Conservation (phyloP, 768 basidiomycete genomes). For the Hebeloma cylindrosporum region DNA sequence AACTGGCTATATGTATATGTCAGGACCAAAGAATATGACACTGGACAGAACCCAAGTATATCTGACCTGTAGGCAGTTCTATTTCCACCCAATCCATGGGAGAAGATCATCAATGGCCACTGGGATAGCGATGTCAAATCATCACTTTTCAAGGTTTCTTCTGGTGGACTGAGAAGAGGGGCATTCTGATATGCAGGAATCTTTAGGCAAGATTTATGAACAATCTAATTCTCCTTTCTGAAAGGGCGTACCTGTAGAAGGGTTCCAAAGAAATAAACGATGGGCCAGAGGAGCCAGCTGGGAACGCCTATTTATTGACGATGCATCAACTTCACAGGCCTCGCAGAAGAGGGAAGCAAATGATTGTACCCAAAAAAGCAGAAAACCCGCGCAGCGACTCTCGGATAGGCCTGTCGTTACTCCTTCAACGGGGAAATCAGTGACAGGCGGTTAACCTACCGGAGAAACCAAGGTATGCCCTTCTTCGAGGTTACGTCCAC, state of each 20-base stretch:
- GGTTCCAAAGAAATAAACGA: conserved; percentile 51
- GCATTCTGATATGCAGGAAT: conserved; percentile 59
- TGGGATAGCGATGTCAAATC: conserved; percentile 25
- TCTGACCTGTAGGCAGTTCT: conserved; percentile 74
- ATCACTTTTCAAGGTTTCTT: conserved; percentile 7
- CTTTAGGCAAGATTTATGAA: conserved; percentile 28
- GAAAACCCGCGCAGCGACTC: conserved; percentile 49
- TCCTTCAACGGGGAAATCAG: too few relatives aligned
- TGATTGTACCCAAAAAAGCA: conserved; percentile 44
- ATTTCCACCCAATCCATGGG: conserved; percentile 79
- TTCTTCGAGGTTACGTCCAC: conserved; percentile 29
- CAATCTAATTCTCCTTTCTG: not conserved
- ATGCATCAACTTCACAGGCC: not conserved
- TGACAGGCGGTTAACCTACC: conserved; percentile 37
- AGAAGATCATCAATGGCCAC: conserved; percentile 84
- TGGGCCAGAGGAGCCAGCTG: conserved; percentile 46
- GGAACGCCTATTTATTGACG: conserved; percentile 30
- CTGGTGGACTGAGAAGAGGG: conserved; percentile 46
- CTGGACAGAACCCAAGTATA: not conserved
- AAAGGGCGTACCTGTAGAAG: conserved; percentile 42
- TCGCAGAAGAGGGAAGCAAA: not conserved
- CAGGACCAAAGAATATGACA: not conserved
- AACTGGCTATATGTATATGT: conserved; percentile 48
- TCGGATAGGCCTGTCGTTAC: conserved; percentile 38
- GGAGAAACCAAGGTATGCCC: conserved; percentile 56